Evolutionary conservation across 805 yeast species (phyloP), one percentile per base, ranked within the genome.

Genomic region (Scheffersomyces ergatensis): DNA sequence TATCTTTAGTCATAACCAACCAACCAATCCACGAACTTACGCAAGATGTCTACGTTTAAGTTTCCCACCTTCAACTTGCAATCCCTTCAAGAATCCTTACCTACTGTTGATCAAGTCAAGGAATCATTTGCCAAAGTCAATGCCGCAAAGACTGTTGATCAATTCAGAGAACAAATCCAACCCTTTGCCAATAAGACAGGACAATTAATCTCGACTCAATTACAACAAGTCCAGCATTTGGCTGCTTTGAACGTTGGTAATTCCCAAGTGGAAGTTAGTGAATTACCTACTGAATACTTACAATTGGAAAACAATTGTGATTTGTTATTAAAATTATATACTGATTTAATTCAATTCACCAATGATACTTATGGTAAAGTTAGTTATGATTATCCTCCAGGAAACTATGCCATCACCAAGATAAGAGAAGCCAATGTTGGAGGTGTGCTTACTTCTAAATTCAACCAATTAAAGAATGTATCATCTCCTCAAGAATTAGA

Each of bases 311-410:
- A 74, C 45, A 77, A 77, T 54, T 81, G 83, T 43, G 92, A 85
- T 58, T 70, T 78, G 38, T 66, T 85, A 50, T 78, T 79, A 57
- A 71, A 70, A 37, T 76, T 81, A 44, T 82, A 83, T 63, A 79
- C 72, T 36, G 76, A 70, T 47, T 63, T 70, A 50, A 66, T 70
- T 44, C 69, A 60, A 18, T 61, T 59, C 53, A 63, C 67, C 47
- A 57, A 60, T 45, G 71, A 67, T 37, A 86, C 89, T 32, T 86
- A 79, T 55, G 88, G 77, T 53, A 78, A 83, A 46, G 85, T 83
- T 50, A 77, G 85, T 36, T 86, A 86, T 58, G 95, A 86, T 58
- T 85, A 84, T 53, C 95, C 95, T 19, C 92, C 93, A 39, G 74
- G 71, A 5, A 69, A 66, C 60, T 58, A 63, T 19, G 65, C 74